Conservation (phyloP, 805 yeast species). For the Sugiyamaella marilandica region DNA sequence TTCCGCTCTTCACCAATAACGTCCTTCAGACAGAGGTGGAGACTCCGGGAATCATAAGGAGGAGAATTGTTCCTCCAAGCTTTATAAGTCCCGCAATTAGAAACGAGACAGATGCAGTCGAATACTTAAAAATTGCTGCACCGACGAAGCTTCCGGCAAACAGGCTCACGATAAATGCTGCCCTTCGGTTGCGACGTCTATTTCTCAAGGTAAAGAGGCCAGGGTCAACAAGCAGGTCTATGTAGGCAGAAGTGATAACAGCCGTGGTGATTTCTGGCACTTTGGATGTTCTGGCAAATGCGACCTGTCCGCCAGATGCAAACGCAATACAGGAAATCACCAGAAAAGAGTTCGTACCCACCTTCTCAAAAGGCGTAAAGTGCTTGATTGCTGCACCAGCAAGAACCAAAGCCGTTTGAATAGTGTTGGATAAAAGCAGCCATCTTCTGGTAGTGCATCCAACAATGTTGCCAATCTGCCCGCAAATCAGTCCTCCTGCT, state of each 20-base stretch:
- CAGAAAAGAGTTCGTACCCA: background rate
- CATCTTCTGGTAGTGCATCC: slow-evolving; percentile 5
- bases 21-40: too few relatives aligned
- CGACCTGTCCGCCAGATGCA: slow-evolving; percentile 6
- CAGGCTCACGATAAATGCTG: background rate
- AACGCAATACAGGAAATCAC: slow-evolving; percentile 4
- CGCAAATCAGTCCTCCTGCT: slow-evolving; percentile 5
- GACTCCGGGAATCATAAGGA: slow-evolving; percentile 1
- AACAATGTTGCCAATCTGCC: slow-evolving; percentile 4
- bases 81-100: slow-evolving; percentile 6
- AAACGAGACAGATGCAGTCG: slow-evolving; percentile 1
- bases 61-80: background rate
- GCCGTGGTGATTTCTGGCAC: slow-evolving; percentile 10
- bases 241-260: slow-evolving; percentile 8
- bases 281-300: slow-evolving; percentile 5
- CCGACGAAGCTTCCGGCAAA: slow-evolving; percentile 7
- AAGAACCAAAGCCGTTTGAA: background rate
- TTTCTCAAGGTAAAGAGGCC: background rate
- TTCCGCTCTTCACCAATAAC: too few relatives aligned
- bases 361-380: background rate
- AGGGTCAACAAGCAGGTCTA: slow-evolving; percentile 5
- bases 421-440: background rate
- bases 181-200: slow-evolving; percentile 3
- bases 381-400: slow-evolving; percentile 4
- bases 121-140: background rate